Evolutionary conservation across 768 basidiomycete species (phyloP).

Genomic region (Macrolepiota albuminosa): DNA sequence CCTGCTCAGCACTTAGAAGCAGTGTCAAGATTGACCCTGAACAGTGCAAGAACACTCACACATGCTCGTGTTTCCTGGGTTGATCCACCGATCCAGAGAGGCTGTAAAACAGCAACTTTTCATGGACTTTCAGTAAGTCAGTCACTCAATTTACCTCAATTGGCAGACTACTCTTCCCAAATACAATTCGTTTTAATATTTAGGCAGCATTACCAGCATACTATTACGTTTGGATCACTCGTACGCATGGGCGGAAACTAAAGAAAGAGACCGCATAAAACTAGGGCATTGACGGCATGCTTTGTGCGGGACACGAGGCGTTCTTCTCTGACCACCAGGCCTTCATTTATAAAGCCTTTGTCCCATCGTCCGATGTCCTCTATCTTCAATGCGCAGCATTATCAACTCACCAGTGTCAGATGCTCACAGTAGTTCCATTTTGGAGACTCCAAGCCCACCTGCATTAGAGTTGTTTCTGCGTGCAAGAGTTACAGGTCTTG

Average conservation of each 20-base stretch:
- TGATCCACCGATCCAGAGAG: not conserved
- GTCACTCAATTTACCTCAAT: not conserved
- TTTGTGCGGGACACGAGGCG: not conserved
- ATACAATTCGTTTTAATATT: too few relatives aligned
- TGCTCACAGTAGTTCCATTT: too few relatives aligned
- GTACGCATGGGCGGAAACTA: not conserved
- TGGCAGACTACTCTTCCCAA: not conserved
- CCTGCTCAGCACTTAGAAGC: not conserved
- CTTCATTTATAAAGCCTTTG: not conserved
- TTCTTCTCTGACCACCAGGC: not conserved
- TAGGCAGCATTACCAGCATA: too few relatives aligned
- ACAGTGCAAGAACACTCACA: not conserved
- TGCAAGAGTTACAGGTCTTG: not conserved
- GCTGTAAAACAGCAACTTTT: not conserved
- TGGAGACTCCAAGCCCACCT: not conserved
- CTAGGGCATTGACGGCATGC: not conserved
- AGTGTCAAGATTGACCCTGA: not conserved
- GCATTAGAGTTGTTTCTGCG: not conserved
- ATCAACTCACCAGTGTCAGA: not conserved
- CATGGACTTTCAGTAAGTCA: not conserved
- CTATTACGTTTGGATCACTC: not conserved
- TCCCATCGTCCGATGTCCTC: not conserved
- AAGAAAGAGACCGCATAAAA: not conserved
- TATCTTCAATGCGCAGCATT: not conserved
- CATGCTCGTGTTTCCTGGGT: not conserved